Base-by-base conservation (phyloP, 352 stramenopile species). In the Bremia lactucae region DNA sequence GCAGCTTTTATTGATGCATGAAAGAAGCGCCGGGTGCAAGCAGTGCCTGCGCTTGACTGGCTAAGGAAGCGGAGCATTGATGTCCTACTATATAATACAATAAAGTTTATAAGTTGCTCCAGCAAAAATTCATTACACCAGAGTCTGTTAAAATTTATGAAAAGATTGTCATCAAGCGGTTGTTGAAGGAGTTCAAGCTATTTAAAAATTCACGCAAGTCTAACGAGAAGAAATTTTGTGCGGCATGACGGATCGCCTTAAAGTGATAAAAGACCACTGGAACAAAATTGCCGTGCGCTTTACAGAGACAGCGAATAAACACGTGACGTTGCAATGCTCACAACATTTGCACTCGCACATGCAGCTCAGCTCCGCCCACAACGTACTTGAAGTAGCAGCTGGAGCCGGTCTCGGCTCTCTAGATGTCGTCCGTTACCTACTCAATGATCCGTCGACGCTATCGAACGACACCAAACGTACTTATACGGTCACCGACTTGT, bases 231-330 rank as follows among this genome's bases (percentile, higher is more conserved):
- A n/a, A n/a, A n/a, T n/a, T n/a, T n/a, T n/a, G n/a, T n/a, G n/a
- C n/a, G n/a, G n/a, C 11, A 60, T 60, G 52, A 10, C 13, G 26
- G 35, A 51, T 22, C 15, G 14, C 21, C 36, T 62, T 7, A 39
- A 53, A 10, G 33, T 36, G 18, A 34, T 57, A n/a, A 52, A 54
- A 5, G 31, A 49, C 14, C 19, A 48, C 8, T 81, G 65, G 62
- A 59, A 73, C 45, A 41, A 58, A 10, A 61, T 60, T 21, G 59
- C 69, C 6, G 45, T 36, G 25, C 29, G 38, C 7, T 82, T 65
- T 55, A 79, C 69, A 0, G 63, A 68, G 41, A 72, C 56, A 23
- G 52, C 52, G 26, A 78, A 78, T 52, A 72, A 68, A 35, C 61
- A 48, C 42, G 49, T 77, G 45, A 74, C 66, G 7, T 46, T 68